phyloP scores from a whole-genome alignment of 345 rosid genomes.

The Lumnitzera racemosa region DNA sequence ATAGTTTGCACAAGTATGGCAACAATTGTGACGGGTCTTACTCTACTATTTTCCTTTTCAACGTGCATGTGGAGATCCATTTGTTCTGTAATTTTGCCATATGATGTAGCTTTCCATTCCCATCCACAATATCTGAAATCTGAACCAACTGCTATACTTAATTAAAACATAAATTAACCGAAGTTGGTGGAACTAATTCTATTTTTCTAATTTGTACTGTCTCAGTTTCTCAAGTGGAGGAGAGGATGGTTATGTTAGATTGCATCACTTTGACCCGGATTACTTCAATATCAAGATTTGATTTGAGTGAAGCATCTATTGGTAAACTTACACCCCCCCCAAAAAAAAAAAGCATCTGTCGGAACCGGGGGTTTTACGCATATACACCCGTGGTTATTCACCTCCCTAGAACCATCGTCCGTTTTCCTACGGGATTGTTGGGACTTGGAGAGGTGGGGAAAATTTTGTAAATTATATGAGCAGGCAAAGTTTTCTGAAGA shows the following conservation, averaged over 20 bases:
- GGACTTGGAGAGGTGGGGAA: conserved; percentile 1
- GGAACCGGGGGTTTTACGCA: too few relatives aligned
- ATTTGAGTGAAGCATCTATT: not conserved
- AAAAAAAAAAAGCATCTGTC: too few relatives aligned
- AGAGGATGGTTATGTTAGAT: conserved; percentile 90
- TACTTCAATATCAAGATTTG: conserved; percentile 75
- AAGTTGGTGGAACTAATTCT: not conserved
- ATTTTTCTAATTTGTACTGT: not conserved
- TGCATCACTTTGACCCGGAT: conserved; percentile 88
- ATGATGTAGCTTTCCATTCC: too few relatives aligned
- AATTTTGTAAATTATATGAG: not conserved
- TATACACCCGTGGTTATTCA: too few relatives aligned
- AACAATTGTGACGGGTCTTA: too few relatives aligned
- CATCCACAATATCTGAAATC: too few relatives aligned
- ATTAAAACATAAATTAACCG: too few relatives aligned
- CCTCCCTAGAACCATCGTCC: too few relatives aligned
- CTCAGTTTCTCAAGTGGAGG: conserved; percentile 93
- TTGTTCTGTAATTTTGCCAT: too few relatives aligned
- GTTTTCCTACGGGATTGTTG: not conserved
- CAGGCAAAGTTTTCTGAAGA: not conserved
- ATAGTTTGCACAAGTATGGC: too few relatives aligned
- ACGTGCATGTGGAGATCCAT: too few relatives aligned
- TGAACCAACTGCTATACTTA: not conserved
- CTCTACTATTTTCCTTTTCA: too few relatives aligned
- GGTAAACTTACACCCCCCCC: not conserved